Conservation (phyloP, 257 asterid species). For the Solanum megistacrolobum region DNA sequence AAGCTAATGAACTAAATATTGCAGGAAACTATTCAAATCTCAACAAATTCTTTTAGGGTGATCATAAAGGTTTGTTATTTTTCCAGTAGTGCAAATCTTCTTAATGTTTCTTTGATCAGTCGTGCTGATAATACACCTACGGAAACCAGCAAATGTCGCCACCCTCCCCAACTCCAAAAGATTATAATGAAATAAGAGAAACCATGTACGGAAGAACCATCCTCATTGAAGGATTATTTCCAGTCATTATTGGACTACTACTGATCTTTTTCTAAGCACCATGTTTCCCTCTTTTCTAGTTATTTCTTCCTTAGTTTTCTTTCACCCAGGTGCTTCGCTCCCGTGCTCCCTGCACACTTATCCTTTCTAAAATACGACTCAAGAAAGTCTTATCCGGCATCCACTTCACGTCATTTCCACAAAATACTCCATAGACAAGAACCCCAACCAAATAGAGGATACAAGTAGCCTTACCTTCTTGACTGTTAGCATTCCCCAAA, state of each 20-base stretch:
- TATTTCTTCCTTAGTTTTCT: not conserved
- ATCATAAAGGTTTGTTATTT: not conserved
- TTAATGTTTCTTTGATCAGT: not conserved
- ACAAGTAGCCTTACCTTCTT: not conserved
- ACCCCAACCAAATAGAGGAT: not conserved
- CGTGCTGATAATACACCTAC: too few species aligned
- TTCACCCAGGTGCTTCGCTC: not conserved
- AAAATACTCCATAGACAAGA: not conserved
- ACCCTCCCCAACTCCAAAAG: not conserved
- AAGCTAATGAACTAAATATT: not conserved
- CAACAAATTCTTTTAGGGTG: not conserved
- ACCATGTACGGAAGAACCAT: not conserved
- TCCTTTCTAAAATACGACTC: not conserved
- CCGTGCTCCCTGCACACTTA: not conserved
- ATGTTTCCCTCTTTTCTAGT: not conserved
- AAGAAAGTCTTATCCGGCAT: not conserved
- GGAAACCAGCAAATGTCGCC: not conserved
- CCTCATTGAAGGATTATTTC: not conserved
- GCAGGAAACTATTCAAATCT: not conserved
- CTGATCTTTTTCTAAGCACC: not conserved
- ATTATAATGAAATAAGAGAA: not conserved
- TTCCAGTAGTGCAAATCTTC: not conserved
- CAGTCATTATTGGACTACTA: not conserved
- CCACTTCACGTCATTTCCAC: not conserved
- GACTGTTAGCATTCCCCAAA: not conserved